phyloP scores from a whole-genome alignment of 495 filamentous ascomycete genomes.

The Tuber brumale region DNA sequence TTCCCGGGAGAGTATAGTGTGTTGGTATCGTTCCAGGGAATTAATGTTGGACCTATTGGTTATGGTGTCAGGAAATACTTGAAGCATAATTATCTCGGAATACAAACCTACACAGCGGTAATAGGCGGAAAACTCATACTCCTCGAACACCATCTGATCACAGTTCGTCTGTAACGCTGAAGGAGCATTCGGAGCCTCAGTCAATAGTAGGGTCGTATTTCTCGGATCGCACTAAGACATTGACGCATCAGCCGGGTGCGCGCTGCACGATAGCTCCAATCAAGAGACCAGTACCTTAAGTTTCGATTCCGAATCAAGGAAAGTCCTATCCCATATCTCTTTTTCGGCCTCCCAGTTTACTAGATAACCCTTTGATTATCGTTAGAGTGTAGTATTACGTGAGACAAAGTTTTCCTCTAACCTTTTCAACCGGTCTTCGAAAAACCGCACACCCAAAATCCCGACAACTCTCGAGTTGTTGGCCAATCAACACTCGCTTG shows the following conservation, averaged over 20 bases:
- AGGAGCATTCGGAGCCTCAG: slow-evolving; percentile 86
- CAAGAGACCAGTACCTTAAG: slow-evolving; percentile 39
- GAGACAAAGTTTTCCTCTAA: background rate
- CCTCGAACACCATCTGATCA: slow-evolving; percentile 95
- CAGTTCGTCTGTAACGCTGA: slow-evolving; percentile 75
- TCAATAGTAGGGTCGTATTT: slow-evolving; percentile 73
- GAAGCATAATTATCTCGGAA: slow-evolving; percentile 12
- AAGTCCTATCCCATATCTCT: slow-evolving; percentile 89
- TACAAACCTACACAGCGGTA: slow-evolving; percentile 63
- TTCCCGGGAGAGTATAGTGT: slow-evolving; percentile 49
- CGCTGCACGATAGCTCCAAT: slow-evolving; percentile 14
- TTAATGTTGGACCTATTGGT: slow-evolving; percentile 59
- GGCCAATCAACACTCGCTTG: slow-evolving; percentile 67
- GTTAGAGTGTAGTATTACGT: slow-evolving; percentile 3
- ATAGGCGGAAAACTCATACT: slow-evolving; percentile 90
- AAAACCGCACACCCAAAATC: slow-evolving; percentile 89
- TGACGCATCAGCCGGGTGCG: background rate
- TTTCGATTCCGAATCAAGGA: slow-evolving; percentile 67
- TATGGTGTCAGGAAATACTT: slow-evolving; percentile 9
- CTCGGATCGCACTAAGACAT: slow-evolving; percentile 59
- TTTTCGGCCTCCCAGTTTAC: slow-evolving; percentile 96
- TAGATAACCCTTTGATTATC: slow-evolving; percentile 57
- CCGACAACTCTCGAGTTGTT: slow-evolving; percentile 69
- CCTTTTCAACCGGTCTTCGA: slow-evolving; percentile 82
- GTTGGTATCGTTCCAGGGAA: slow-evolving; percentile 76